Percentiles rank a stretch among this genome's conserved stretches.
Conservation (phyloP, 2,329 filamentous ascomycete species). For the Fusarium subtropicale region DNA sequence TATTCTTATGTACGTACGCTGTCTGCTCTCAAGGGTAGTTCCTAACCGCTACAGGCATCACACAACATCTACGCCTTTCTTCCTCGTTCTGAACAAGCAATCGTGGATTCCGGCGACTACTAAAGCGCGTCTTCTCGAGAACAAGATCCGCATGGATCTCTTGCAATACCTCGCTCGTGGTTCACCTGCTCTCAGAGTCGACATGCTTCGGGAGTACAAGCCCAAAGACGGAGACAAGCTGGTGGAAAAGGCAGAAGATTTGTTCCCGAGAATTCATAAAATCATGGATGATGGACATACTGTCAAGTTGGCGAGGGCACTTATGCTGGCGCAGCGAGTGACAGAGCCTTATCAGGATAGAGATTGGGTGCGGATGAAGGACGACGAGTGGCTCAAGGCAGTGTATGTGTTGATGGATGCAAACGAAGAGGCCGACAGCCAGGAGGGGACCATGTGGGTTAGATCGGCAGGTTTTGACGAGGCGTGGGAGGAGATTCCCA, state of each 20-base stretch:
- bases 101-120: constrained; percentile 68
- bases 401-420: constrained; percentile 72
- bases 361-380: constrained; percentile 65
- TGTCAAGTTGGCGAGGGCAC: constrained; percentile 77
- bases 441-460: constrained; percentile 63
- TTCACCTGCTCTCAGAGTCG: constrained; percentile 68
- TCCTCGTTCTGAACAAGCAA: constrained; percentile 72
- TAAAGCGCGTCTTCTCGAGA: constrained; percentile 80
- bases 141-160: constrained; percentile 82
- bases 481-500: constrained; percentile 67
- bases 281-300: constrained; percentile 83
- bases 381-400: constrained; percentile 70
- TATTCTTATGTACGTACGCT: constrained; percentile 67
- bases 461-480: constrained; percentile 71
- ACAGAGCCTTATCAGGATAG: constrained; percentile 59
- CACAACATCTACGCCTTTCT: constrained; percentile 78
- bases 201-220: constrained; percentile 70
- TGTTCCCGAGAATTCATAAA: constrained; percentile 60
- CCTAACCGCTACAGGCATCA: constrained; percentile 70
- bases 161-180: constrained; percentile 78
- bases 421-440: constrained; percentile 61
- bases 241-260: constrained; percentile 59
- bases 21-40: not conserved
- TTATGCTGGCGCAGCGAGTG: constrained; percentile 71
- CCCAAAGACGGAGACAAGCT: constrained; percentile 61